phyloP scores from a whole-genome alignment of 2,329 filamentous ascomycete species.

The Aureobasidium sp. region DNA sequence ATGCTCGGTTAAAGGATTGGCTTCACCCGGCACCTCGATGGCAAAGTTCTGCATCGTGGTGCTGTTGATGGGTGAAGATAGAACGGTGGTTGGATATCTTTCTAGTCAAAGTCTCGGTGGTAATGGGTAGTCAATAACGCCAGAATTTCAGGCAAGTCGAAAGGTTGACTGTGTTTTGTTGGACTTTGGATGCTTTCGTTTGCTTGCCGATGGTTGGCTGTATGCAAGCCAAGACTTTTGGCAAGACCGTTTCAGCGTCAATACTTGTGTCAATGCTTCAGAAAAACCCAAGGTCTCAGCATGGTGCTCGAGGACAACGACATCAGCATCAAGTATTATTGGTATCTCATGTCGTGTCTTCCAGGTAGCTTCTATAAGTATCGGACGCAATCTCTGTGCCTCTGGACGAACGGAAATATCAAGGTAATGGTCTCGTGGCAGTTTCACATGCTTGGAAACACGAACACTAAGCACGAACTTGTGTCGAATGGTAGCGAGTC shows the following conservation, averaged over 20 bases:
- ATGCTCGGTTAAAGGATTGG: constrained; percentile 47
- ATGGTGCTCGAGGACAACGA: background rate
- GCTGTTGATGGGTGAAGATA: background rate
- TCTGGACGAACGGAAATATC: too few species aligned
- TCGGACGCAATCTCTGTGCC: background rate
- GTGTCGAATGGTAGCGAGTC: background rate
- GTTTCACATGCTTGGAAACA: background rate
- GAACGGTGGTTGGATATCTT: background rate
- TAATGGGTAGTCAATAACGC: background rate
- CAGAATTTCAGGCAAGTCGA: background rate
- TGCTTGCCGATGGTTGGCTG: background rate
- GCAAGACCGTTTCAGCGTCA: background rate
- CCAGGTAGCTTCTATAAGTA: background rate
- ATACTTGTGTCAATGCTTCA: background rate
- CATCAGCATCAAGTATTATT: background rate
- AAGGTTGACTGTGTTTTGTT: background rate
- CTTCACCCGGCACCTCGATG: constrained; percentile 73
- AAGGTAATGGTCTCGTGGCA: too few species aligned
- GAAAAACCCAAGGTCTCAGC: background rate
- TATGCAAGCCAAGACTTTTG: background rate
- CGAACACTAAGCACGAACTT: background rate
- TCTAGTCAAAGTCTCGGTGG: too few species aligned
- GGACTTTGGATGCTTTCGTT: background rate
- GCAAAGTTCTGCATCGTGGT: constrained; percentile 19
- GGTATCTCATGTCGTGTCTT: background rate